These are phyloP conservation scores for Acer campestre DNA, from an alignment of 345 rosid genomes.

Conservation along the genomic window DNA sequence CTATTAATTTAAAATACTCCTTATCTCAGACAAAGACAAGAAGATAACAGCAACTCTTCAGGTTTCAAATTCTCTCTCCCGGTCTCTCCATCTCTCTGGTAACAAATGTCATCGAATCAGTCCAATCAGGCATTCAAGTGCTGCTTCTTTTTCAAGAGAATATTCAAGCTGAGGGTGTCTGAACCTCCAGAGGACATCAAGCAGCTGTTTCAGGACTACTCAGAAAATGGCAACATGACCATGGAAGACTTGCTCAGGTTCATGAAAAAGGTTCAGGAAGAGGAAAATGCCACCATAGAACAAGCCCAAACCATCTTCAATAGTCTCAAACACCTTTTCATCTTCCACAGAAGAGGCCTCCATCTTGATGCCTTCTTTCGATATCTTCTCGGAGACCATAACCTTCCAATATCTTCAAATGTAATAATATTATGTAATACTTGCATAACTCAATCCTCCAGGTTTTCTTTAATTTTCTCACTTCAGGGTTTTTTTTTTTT, in stretches of 20 bases:
- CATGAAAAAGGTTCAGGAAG: constrained; percentile 44
- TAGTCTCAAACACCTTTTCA: constrained; percentile 51
- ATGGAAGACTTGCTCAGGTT: constrained; percentile 43
- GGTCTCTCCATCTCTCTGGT: not conserved
- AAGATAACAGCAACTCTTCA: not conserved
- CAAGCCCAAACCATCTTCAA: constrained; percentile 52
- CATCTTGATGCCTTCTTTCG: constrained; percentile 56
- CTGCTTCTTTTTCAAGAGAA: constrained; percentile 58
- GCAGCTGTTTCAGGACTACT: constrained; percentile 33
- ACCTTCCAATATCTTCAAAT: constrained; percentile 29
- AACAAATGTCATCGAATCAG: not conserved
- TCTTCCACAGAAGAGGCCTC: constrained; percentile 52
- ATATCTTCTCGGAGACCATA: constrained; percentile 56
- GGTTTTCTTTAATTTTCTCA: not conserved
- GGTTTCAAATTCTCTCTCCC: not conserved
- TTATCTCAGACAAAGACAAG: not conserved
- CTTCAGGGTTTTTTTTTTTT: not conserved
- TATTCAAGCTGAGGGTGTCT: constrained; percentile 36
- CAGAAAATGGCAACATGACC: constrained; percentile 48
- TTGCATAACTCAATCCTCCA: not conserved
- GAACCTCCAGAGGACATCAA: constrained; percentile 51
- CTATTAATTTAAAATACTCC: not conserved
- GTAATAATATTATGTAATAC: constrained; percentile 22
- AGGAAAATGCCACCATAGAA: constrained; percentile 36
- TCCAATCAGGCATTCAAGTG: constrained; percentile 36